A percentile compares a stretch with the other conserved stretches of the same genome.
phyloP scores from a whole-genome alignment of 1,284 basidiomycete genomes.

The Gymnopus androsaceus region DNA sequence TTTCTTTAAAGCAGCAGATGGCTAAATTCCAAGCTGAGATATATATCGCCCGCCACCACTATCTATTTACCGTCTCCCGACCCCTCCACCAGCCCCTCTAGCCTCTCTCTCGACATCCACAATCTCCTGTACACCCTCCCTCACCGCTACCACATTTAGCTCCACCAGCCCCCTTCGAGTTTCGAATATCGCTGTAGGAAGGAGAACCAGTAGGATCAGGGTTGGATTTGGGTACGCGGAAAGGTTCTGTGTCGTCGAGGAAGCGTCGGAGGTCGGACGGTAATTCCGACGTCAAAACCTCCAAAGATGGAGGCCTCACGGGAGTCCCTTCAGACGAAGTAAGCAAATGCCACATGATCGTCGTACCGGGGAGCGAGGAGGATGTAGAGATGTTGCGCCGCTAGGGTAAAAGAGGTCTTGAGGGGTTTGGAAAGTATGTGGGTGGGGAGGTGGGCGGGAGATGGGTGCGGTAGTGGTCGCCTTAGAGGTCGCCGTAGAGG shows the following conservation, averaged over 20 bases:
- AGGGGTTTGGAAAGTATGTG: constrained; percentile 11
- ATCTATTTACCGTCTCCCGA: no score
- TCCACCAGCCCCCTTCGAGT: constrained; percentile 82
- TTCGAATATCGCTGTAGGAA: constrained; percentile 81
- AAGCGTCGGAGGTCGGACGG: no score
- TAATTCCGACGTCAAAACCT: no score
- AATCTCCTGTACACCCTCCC: constrained; percentile 78
- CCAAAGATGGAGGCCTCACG: no score
- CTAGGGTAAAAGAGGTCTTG: constrained; percentile 52
- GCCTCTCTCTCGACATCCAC: constrained; percentile 69
- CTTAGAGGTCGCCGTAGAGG: background rate
- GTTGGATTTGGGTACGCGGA: constrained; percentile 7
- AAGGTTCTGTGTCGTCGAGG: background rate
- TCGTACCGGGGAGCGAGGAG: constrained; percentile 54
- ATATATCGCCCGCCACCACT: no score
- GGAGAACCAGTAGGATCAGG: constrained; percentile 79
- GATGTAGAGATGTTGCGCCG: constrained; percentile 55
- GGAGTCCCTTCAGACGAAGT: constrained; percentile 79
- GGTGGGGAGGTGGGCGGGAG: constrained; percentile 16
- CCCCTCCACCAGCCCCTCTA: no score
- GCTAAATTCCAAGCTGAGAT: no score
- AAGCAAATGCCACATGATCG: constrained; percentile 85
- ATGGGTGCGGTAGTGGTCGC: background rate
- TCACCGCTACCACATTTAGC: constrained; percentile 90
- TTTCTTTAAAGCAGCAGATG: no score